Evolutionary conservation across 371 early-diverging fungal species (phyloP), one percentile per base, ranked within the genome.

Genomic region (Mucor ambiguus): DNA sequence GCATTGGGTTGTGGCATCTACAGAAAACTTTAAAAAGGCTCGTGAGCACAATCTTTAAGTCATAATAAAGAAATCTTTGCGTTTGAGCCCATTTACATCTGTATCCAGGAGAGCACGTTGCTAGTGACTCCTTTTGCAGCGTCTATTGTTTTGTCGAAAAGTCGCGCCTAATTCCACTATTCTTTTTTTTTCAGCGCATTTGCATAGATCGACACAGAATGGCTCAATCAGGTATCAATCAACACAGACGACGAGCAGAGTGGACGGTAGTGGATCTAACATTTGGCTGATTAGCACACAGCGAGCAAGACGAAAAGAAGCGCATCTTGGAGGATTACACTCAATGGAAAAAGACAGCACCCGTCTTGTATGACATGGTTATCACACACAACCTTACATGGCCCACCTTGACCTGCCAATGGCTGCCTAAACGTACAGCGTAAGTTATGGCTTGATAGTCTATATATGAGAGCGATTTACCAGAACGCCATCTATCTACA

Each of bases 271-370:
- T 22, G 10, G 22, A 46, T 44, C 29, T n/a, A n/a, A 61, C 16
- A 48, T 11, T 2, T 33, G 20, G 8, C 9, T 28, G 49, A 61
- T 44, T 22, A 63, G 63, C 22, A 11, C 56, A 24, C 26, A 59
- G 58, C 22, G 52, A 32, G 18, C 33, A 58, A 18, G 46, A 69
- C 1, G 56, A 63, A 57, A 93, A 96, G 75, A 94, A 94, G 75
- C 81, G 88, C 43, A 92, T 96, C 61, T 92, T 93, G 68, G 96
- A 96, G 78, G 97, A 98, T 70, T 97, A 97, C 81, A 91, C 93
- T 72, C 86, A 95, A 66, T 99, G 99, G 99, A 97, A 98, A 76
- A 99, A 99, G 87, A 99, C 99, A 82, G 91, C 96, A 12, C 99
- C 98, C 29, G 96, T 97, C 66, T 85, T 99, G 26, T 99, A 99